Conservation (phyloP, 345 rosid genomes). For the Streptanthus diversifolius region DNA sequence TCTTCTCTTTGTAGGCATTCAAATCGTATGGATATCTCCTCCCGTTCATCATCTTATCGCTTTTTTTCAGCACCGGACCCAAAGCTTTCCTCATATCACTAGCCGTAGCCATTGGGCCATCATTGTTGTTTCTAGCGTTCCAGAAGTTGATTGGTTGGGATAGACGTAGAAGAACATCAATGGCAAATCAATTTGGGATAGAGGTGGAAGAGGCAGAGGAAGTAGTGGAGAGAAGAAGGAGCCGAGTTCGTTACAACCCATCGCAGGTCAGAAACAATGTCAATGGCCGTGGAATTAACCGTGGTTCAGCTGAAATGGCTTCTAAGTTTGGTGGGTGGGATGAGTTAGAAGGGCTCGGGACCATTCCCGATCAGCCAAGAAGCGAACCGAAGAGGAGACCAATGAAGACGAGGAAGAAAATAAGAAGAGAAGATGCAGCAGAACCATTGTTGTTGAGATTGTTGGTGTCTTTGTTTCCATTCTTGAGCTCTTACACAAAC, state of each 20-base stretch:
- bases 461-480: slow-evolving; percentile 35
- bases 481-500: slow-evolving; percentile 35
- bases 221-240: slow-evolving; percentile 7
- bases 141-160: slow-evolving; percentile 34
- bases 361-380: neutral
- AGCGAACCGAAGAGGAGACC: slow-evolving; percentile 9
- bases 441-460: slow-evolving; percentile 35
- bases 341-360: slow-evolving; percentile 13
- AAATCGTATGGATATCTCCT: slow-evolving; percentile 35
- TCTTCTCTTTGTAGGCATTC: slow-evolving; percentile 26
- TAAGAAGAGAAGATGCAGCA: slow-evolving; percentile 25
- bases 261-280: slow-evolving; percentile 19
- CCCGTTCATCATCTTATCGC: slow-evolving; percentile 35
- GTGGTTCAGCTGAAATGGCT: slow-evolving; percentile 12
- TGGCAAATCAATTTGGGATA: slow-evolving; percentile 10
- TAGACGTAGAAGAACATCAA: slow-evolving; percentile 17
- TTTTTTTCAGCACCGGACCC: slow-evolving; percentile 33
- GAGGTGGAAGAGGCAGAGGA: slow-evolving; percentile 1
- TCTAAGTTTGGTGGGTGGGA: slow-evolving; percentile 40
- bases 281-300: neutral
- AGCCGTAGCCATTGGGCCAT: slow-evolving; percentile 25
- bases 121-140: slow-evolving; percentile 27
- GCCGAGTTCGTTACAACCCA: slow-evolving; percentile 5
- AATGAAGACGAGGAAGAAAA: slow-evolving; percentile 3
- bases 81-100: slow-evolving; percentile 35